Percentiles rank a stretch among this genome's conserved stretches.
Evolutionary conservation across 257 asterid species (phyloP).

Genomic region (Lithospermum erythrorhizon): DNA sequence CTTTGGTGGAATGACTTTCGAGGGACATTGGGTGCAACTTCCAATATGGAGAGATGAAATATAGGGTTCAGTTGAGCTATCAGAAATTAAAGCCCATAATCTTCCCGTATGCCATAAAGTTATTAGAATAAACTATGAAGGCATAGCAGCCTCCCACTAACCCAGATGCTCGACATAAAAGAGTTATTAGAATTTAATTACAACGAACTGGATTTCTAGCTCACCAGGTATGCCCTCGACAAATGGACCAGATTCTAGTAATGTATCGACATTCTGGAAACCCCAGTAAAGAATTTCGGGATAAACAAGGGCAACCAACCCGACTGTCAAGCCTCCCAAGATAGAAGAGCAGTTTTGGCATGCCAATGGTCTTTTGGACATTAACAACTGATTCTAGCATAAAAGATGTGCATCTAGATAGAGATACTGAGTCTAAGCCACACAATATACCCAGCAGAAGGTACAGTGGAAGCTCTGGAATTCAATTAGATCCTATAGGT

Average conservation of each 20-base stretch:
- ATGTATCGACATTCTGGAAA: conserved; percentile 72
- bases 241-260: conserved; percentile 72
- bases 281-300: conserved; percentile 98
- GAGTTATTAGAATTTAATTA: conserved; percentile 68
- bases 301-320: conserved; percentile 76
- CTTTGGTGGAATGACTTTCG: neutral
- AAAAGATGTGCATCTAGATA: conserved; percentile 65
- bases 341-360: conserved; percentile 53
- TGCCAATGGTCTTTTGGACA: conserved; percentile 35
- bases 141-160: conserved; percentile 96
- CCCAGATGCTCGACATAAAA: conserved; percentile 90
- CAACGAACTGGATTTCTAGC: conserved; percentile 76
- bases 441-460: conserved; percentile 78
- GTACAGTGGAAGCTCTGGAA: conserved; percentile 96
- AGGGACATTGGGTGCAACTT: conserved; percentile 54
- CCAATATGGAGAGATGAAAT: conserved; percentile 66
- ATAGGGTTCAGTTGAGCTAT: conserved; percentile 45
- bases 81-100: conserved; percentile 39
- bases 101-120: conserved; percentile 96
- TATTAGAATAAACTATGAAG: conserved; percentile 81
- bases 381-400: conserved; percentile 46
- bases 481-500: conserved; percentile 8
- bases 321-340: conserved; percentile 70
- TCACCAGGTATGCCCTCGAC: conserved; percentile 52
- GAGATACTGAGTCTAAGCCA: conserved; percentile 75